These are phyloP conservation scores for Dactylis glomerata DNA, from an alignment of 176 grass and related monocot species.

Conservation along the genomic window DNA sequence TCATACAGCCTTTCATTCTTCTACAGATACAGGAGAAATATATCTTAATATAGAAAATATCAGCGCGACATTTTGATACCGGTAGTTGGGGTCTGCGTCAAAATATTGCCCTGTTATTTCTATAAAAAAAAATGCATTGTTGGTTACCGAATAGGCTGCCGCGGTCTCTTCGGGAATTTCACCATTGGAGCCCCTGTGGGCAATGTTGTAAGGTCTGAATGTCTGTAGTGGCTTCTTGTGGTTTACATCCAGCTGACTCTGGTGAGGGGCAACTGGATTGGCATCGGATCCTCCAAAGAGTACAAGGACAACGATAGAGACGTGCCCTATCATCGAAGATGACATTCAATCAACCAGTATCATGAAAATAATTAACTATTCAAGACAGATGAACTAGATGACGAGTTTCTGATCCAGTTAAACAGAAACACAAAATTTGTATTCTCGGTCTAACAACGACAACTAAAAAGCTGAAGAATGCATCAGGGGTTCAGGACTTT, in stretches of 20 bases:
- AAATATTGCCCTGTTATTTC: too few species aligned
- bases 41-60: not conserved
- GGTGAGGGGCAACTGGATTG: not conserved
- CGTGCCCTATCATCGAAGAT: slow-evolving; percentile 38
- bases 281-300: slow-evolving; percentile 27
- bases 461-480: not conserved
- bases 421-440: not conserved
- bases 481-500: not conserved
- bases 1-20: not conserved
- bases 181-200: slow-evolving; percentile 59
- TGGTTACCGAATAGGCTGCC: slow-evolving; percentile 45
- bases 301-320: slow-evolving; percentile 29
- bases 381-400: not conserved
- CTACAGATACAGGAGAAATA: not conserved
- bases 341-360: not conserved
- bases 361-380: not conserved
- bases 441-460: not conserved
- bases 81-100: not conserved
- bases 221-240: slow-evolving; percentile 50
- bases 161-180: slow-evolving; percentile 62
- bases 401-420: not conserved
- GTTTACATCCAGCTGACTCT: slow-evolving; percentile 24
- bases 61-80: not conserved
- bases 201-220: slow-evolving; percentile 62
- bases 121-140: too few species aligned